Conservation (phyloP, 345 rosid genomes). For the Eucalyptus decipiens region DNA sequence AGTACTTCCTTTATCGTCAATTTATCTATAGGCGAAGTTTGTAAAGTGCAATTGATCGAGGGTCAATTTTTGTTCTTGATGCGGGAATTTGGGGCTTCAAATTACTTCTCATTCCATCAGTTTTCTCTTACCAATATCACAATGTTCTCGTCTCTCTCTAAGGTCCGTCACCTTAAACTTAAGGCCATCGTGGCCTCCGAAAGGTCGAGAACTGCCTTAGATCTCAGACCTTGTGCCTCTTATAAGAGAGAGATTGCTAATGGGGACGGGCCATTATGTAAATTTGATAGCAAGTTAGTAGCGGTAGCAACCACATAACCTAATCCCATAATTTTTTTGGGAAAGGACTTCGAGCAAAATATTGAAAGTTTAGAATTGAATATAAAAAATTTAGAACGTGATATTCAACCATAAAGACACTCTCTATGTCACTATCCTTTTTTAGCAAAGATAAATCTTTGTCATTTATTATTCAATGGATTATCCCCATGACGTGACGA, state of each 20-base stretch:
- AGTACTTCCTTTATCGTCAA: not conserved
- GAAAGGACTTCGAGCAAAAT: not conserved
- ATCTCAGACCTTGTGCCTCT: not conserved
- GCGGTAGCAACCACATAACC: not conserved
- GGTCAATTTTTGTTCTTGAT: not conserved
- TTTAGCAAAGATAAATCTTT: not conserved
- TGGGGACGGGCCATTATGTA: not conserved
- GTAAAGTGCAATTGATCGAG: not conserved
- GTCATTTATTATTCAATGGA: not conserved
- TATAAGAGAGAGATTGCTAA: not conserved
- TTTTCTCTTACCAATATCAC: not conserved
- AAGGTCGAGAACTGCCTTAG: not conserved
- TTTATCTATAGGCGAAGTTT: not conserved
- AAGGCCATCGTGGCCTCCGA: not conserved
- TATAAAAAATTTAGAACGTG: not conserved
- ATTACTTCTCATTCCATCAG: not conserved
- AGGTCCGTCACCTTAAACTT: not conserved
- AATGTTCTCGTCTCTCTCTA: not conserved
- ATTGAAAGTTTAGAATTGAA: not conserved
- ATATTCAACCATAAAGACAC: not conserved
- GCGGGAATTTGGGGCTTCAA: not conserved
- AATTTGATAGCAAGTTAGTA: not conserved
- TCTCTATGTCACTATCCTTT: not conserved
- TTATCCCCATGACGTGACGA: not conserved
- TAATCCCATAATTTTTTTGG: not conserved